phyloP scores from a whole-genome alignment of 1,284 basidiomycete genomes.

The Leccinum griseonigrum region DNA sequence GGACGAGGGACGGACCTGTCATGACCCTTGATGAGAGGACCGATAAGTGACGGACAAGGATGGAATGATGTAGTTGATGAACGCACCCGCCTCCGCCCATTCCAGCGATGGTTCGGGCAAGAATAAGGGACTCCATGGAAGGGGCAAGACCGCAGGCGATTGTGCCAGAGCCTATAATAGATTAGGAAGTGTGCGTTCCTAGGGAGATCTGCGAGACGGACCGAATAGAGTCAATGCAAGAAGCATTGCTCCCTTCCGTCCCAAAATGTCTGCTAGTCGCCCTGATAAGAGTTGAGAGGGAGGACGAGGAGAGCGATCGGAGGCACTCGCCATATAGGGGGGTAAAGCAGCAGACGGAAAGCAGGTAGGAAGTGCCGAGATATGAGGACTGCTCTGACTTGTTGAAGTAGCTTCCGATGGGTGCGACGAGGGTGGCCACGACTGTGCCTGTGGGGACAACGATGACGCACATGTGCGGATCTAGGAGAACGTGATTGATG shows the following conservation, averaged over 20 bases:
- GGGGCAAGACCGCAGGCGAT: constrained; percentile 79
- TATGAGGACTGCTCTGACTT: constrained; percentile 81
- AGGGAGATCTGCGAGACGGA: constrained; percentile 33
- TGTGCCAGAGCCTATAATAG: constrained; percentile 67
- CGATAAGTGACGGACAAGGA: constrained; percentile 54
- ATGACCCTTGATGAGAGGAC: constrained; percentile 53
- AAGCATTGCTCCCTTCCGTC: constrained; percentile 82
- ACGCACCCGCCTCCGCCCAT: constrained; percentile 90
- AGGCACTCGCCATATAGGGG: constrained; percentile 73
- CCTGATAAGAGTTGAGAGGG: constrained; percentile 46
- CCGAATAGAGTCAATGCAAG: constrained; percentile 80
- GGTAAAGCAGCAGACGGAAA: constrained; percentile 89
- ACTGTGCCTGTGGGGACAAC: constrained; percentile 54
- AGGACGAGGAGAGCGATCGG: constrained; percentile 8
- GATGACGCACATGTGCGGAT: neutral
- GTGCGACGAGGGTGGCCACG: constrained; percentile 74
- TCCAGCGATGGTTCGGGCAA: constrained; percentile 79
- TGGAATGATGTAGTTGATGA: constrained; percentile 72
- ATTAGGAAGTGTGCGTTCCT: constrained; percentile 18
- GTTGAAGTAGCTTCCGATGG: constrained; percentile 78
- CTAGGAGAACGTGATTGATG: constrained; percentile 39
- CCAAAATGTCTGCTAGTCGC: constrained; percentile 83
- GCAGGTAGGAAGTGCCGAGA: constrained; percentile 83
- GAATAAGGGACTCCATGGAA: constrained; percentile 79
- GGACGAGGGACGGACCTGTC: constrained; percentile 58